A percentile compares a stretch with the other conserved stretches of the same genome.
Conservation (phyloP, 2,329 filamentous ascomycete genomes). For the Hansfordia pulvinata region DNA sequence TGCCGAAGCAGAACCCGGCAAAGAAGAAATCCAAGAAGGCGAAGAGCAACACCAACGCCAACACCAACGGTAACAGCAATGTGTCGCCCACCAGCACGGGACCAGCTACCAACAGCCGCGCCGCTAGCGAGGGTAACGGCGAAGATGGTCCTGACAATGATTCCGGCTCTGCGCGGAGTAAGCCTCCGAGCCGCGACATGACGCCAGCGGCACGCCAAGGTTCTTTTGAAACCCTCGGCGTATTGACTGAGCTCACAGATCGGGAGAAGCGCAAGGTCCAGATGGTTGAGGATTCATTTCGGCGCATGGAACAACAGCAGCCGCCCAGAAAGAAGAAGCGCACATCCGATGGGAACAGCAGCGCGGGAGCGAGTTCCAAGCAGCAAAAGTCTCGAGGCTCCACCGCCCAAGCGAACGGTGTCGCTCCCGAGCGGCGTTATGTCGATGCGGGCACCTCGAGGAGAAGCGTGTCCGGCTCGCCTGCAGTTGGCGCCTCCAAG, state of each 20-base stretch:
- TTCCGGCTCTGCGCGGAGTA: slow-evolving; percentile 43
- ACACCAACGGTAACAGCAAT: slow-evolving; percentile 39
- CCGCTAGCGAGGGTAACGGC: slow-evolving; percentile 45
- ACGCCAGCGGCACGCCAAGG: slow-evolving; percentile 46
- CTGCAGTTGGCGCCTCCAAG: slow-evolving; percentile 25
- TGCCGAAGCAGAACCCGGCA: slow-evolving; percentile 19
- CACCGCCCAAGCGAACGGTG: slow-evolving; percentile 14
- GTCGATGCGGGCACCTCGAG: slow-evolving; percentile 38
- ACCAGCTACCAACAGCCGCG: slow-evolving; percentile 48
- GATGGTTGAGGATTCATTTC: slow-evolving; percentile 50
- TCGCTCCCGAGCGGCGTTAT: slow-evolving; percentile 26
- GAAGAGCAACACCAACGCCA: slow-evolving; percentile 37
- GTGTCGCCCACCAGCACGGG: slow-evolving; percentile 50
- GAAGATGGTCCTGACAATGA: slow-evolving; percentile 44
- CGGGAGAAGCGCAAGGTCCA: slow-evolving; percentile 55
- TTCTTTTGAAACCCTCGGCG: slow-evolving; percentile 43
- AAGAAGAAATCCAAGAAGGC: slow-evolving; percentile 42
- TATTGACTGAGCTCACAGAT: slow-evolving; percentile 50
- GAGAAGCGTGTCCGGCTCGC: slow-evolving; percentile 40
- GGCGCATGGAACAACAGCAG: slow-evolving; percentile 45
- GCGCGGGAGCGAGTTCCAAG: slow-evolving; percentile 19
- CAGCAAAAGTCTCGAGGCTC: slow-evolving; percentile 11
- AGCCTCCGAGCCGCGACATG: slow-evolving; percentile 51
- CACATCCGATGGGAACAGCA: slow-evolving; percentile 35
- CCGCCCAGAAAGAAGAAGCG: slow-evolving; percentile 50